Base-by-base conservation (phyloP, 805 yeast species). In the Candida maesae region DNA sequence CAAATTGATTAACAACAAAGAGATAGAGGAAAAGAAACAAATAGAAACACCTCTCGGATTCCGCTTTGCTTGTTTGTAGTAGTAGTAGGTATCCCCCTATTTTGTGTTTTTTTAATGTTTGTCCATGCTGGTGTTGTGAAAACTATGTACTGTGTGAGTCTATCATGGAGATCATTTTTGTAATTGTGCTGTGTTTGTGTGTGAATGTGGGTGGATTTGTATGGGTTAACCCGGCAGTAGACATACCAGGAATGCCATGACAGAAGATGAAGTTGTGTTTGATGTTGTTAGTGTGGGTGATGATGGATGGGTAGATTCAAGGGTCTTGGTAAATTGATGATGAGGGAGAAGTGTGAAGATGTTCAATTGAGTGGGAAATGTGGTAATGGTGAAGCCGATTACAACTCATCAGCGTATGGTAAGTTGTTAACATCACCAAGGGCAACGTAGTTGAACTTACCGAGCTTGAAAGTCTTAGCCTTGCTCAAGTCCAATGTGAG, bases 361-460 rank as follows among this genome's bases (percentile, higher is more conserved):
- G 13, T 37, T 33, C 20, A 14, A 17, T 10, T 10, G 28, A 20
- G 33, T 27, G 25, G 19, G 5, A 18, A 18, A n/a, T 30, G 21
- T 16, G 5, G 19, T 16, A n/a, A n/a, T n/a, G n/a, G n/a, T n/a
- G n/a, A n/a, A n/a, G n/a, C n/a, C n/a, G n/a, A n/a, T 65, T 84
- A 85, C 68, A 91, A 81, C 72, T 93, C 96, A 66, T 84, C 89
- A 58, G 84, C 82, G 66, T 73, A 84, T 59, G 99, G 97, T 70
- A 91, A 79, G 52, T 78, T 79, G 61, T 80, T 82, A 47, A 83
- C 79, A 66, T 88, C 83, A 68, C 98, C 99, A 48, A 87, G 81
- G 49, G 93, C 96, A 51, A 83, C 93, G 60, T 84, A 81, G 71
- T 82, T 88, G 72, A 81, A 81, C 59, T 79, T 79, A 50, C 73